A percentile compares a stretch with the other conserved stretches of the same genome.
Evolutionary conservation across 306 rosid species (phyloP).

Genomic region (Lupinus albus): DNA sequence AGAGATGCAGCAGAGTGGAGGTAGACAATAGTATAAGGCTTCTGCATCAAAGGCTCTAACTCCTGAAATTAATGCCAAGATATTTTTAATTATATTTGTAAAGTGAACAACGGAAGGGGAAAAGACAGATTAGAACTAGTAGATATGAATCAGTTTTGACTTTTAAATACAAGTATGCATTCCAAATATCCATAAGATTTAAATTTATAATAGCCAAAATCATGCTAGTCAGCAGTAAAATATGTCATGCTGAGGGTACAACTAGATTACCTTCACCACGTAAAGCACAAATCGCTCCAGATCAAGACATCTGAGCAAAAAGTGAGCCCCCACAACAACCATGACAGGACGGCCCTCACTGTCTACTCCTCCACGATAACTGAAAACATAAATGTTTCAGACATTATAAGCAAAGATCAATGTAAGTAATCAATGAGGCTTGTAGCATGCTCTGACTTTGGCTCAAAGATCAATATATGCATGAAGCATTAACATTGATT

Average conservation of each 20-base stretch:
- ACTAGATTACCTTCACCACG: conserved; percentile 72
- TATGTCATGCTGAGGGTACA: conserved; percentile 19
- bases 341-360: conserved; percentile 92
- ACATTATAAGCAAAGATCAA: conserved; percentile 29
- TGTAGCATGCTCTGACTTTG: conserved; percentile 8
- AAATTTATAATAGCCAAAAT: conserved; percentile 17
- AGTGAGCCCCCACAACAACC: conserved; percentile 99
- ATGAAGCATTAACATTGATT: conserved; percentile 7
- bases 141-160: conserved; percentile 23
- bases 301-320: conserved; percentile 91
- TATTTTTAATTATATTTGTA: background rate
- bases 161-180: conserved; percentile 3
- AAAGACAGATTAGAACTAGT: conserved; percentile 11
- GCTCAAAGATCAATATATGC: conserved; percentile 29
- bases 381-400: conserved; percentile 42
- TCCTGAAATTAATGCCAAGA: conserved; percentile 62
- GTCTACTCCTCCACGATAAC: conserved; percentile 98
- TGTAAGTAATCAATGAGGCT: background rate
- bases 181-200: conserved; percentile 26
- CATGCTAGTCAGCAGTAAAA: conserved; percentile 9
- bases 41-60: conserved; percentile 93
- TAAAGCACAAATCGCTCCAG: conserved; percentile 85
- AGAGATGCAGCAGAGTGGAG: conserved; percentile 97
- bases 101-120: background rate
- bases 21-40: conserved; percentile 85